Conservation (phyloP, 176 grass and related monocot genomes). For the Hordeum vulgare region DNA sequence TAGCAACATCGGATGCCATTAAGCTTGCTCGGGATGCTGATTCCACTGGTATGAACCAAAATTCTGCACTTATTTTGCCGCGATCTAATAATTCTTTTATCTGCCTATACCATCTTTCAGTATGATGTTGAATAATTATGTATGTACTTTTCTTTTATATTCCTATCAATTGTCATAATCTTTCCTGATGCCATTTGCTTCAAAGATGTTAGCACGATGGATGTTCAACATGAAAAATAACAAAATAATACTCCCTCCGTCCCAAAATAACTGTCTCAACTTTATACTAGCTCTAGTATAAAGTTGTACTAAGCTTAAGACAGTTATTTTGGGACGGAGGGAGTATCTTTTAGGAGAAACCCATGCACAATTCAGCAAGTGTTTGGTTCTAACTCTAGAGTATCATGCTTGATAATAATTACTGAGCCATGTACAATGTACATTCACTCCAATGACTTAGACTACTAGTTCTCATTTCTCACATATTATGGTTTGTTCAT, state of each 20-base stretch:
- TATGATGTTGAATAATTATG: constrained; percentile 1
- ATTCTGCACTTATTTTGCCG: not conserved
- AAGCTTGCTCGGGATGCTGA: constrained; percentile 89
- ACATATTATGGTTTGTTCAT: not conserved
- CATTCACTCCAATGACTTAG: not conserved
- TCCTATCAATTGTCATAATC: not conserved
- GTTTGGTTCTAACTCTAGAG: not conserved
- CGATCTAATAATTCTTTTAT: not conserved
- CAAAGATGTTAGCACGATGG: not conserved
- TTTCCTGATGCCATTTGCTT: not conserved
- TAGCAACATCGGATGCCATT: constrained; percentile 96
- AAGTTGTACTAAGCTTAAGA: too few relatives aligned
- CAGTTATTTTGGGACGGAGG: too few relatives aligned
- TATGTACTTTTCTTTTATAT: not conserved
- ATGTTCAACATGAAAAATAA: not conserved
- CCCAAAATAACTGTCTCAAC: too few relatives aligned
- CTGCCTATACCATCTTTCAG: not conserved
- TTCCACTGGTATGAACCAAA: constrained; percentile 52
- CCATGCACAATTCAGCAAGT: not conserved
- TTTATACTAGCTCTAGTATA: too few relatives aligned
- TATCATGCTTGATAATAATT: not conserved
- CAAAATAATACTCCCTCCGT: too few relatives aligned
- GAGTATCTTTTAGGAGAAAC: not conserved
- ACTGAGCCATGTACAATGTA: not conserved
- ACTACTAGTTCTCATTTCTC: not conserved